phyloP scores from a whole-genome alignment of 2,329 filamentous ascomycete genomes.

The Cylindrodendrum hubeiense region DNA sequence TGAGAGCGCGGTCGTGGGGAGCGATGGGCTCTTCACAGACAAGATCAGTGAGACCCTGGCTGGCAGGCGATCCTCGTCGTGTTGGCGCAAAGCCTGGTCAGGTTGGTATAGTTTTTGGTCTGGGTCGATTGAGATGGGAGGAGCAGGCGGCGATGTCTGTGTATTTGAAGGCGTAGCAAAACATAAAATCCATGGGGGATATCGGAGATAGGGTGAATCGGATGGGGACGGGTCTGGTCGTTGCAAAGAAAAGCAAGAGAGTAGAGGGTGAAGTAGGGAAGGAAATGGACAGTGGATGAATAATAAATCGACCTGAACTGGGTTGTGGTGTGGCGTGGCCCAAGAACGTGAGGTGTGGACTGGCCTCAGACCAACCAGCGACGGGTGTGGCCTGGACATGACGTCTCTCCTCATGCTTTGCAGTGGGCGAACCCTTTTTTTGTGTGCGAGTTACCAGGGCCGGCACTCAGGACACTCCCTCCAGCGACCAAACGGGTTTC shows the following conservation, averaged over 20 bases:
- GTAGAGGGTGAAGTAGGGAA: conserved; percentile 1
- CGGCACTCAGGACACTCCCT: conserved; percentile 3
- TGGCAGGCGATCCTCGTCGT: conserved; percentile 43
- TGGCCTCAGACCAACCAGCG: neutral
- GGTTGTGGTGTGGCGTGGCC: conserved; percentile 25
- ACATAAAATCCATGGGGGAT: conserved; percentile 45
- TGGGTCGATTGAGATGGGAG: conserved; percentile 35
- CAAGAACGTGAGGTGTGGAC: conserved; percentile 11
- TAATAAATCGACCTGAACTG: conserved; percentile 26
- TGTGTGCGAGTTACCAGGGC: conserved; percentile 1
- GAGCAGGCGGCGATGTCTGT: conserved; percentile 34
- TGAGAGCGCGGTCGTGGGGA: too few relatives aligned
- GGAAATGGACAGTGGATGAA: conserved; percentile 19
- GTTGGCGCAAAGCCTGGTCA: conserved; percentile 27
- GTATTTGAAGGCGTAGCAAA: conserved; percentile 37
- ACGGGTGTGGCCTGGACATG: neutral
- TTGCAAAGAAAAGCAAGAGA: conserved; percentile 1
- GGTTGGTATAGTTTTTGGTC: conserved; percentile 38
- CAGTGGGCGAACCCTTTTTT: conserved; percentile 11
- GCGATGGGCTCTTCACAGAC: too few relatives aligned
- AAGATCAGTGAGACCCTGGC: conserved; percentile 29
- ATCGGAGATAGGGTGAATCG: conserved; percentile 18
- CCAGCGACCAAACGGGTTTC: neutral
- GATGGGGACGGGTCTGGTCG: conserved; percentile 21
- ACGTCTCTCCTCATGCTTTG: neutral